Evolutionary conservation across 768 basidiomycete species (phyloP).

Genomic region (Podaxis pistillaris): DNA sequence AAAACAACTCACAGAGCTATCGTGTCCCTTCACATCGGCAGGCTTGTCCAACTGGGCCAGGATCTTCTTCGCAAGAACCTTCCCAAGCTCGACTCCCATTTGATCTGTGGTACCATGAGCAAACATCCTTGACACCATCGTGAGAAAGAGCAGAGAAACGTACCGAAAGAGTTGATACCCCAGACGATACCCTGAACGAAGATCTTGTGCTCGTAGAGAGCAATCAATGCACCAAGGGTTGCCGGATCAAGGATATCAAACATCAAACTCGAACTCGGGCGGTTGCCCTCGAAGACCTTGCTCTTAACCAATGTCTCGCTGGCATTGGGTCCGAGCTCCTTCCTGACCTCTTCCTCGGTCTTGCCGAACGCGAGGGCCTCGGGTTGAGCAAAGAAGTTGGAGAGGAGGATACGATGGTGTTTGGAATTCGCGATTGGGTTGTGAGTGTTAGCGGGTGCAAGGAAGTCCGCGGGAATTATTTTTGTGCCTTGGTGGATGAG

Average conservation of each 20-base stretch:
- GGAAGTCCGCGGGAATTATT: constrained; percentile 88
- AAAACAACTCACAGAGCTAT: constrained; percentile 64
- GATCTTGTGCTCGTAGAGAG: constrained; percentile 97
- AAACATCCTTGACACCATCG: neutral
- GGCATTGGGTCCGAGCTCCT: constrained; percentile 65
- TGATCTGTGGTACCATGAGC: constrained; percentile 59
- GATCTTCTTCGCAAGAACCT: constrained; percentile 96
- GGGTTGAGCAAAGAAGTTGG: constrained; percentile 98
- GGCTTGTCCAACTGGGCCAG: constrained; percentile 82
- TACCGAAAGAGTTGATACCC: constrained; percentile 98
- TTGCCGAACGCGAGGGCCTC: constrained; percentile 98
- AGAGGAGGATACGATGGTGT: constrained; percentile 96
- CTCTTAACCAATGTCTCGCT: constrained; percentile 89
- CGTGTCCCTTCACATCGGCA: constrained; percentile 81
- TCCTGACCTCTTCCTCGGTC: constrained; percentile 81
- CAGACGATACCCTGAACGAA: constrained; percentile 96
- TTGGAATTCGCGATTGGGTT: constrained; percentile 86
- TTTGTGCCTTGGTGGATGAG: constrained; percentile 94
- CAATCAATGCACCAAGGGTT: constrained; percentile 87
- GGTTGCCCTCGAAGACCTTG: constrained; percentile 98
- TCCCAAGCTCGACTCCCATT: constrained; percentile 99
- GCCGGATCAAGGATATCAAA: constrained; percentile 92
- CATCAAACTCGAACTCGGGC: constrained; percentile 94
- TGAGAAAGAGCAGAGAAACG: constrained; percentile 19
- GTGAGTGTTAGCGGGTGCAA: constrained; percentile 85